Base-by-base conservation (phyloP, 2,329 filamentous ascomycete genomes). In the Alternaria viburni region DNA sequence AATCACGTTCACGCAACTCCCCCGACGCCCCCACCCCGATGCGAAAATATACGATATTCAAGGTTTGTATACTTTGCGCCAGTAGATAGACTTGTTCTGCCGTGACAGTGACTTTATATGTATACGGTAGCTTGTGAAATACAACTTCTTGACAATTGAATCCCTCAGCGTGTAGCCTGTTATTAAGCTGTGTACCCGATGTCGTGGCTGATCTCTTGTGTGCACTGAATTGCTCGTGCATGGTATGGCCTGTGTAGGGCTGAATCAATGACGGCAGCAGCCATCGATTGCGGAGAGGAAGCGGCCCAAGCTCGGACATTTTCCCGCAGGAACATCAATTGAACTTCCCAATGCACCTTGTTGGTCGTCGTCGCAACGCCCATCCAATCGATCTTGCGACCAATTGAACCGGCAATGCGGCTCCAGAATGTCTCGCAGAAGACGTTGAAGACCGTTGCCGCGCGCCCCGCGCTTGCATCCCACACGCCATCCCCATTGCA, bases 401-500 rank as follows among this genome's bases (percentile, higher is more conserved):
- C 67, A 63, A 72, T 66, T 66, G 68, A 67, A 47, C 49, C 71
- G 74, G 76, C 77, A 76, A 80, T 80, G 78, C 74, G 73, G 63
- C 73, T 75, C 72, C 74, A 70, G 72, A 74, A 79, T 79, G 76
- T 67, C 47, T 62, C 56, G 43, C 68, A 76, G 63, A 74, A 75
- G 70, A 69, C 77, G 67, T 68, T 76, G 69, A 78, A 72, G 64
- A 71, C 63, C 50, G 60, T 68, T 63, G 65, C 68, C 56, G 50
- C 58, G 58, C 70, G 70, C 36, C 63, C 71, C 25, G 49, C 64
- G 23, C 68, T 69, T 30, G 62, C 69, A 19, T 67, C 68, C 51
- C 70, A 70, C 69, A 69, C 65, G 23, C 41, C 32, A 50, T 58
- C 46, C 30, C n/a, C 44, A 41, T 49, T 52, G 49, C 49, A 43